Evolutionary conservation across 352 stramenopile genomes (phyloP), one percentile per base, ranked within the genome.

Genomic region (Thalassiosira mediterranea): DNA sequence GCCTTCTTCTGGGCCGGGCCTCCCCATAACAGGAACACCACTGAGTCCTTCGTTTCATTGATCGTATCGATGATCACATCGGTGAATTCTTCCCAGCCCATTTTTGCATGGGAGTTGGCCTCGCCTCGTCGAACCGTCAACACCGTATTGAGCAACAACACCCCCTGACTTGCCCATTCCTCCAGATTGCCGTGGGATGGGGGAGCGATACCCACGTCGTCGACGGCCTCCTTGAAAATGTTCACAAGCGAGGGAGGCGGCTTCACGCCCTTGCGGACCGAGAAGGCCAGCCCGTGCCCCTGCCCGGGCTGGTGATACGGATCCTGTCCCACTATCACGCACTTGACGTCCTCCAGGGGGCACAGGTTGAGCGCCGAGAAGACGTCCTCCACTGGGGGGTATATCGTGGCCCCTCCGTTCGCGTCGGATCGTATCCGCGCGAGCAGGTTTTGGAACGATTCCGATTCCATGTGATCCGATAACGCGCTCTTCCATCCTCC

Each of bases 11-110:
- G 93, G 7, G 97, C 97, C 31, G 96, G 96, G 67, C 97, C 98
- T 19, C 97, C 97, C 97, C 97, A 99, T 4, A 99, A 87, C 69
- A 99, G 72, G 81, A 99, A 99, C 0, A 99, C 97, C 15, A 99
- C 88, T 17, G 77, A 96, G 44, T 93, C 83, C 4, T 76, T 78
- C 74, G 66, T 7, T 32, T 83, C 51, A 49, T 76, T 76, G 0
- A 76, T 76, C 40, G 51, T 63, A 23, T 53, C 17, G 13, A 92
- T 72, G 61, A 99, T 86, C 31, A 92, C 92, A 82, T 99, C 96
- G 3, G 97, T 99, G 62, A 99, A 97, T 28, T 91, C 88, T 75
- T 99, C 96, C 97, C 97, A 99, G 42, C 97, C 97, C 44, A 84
- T 82, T 68, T 97, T 97, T 76, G 96, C 94, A 87, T 99, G 97